A percentile compares a stretch with the other conserved stretches of the same genome.
Conservation (phyloP, 805 yeast species). For the Ogataea kodamae region DNA sequence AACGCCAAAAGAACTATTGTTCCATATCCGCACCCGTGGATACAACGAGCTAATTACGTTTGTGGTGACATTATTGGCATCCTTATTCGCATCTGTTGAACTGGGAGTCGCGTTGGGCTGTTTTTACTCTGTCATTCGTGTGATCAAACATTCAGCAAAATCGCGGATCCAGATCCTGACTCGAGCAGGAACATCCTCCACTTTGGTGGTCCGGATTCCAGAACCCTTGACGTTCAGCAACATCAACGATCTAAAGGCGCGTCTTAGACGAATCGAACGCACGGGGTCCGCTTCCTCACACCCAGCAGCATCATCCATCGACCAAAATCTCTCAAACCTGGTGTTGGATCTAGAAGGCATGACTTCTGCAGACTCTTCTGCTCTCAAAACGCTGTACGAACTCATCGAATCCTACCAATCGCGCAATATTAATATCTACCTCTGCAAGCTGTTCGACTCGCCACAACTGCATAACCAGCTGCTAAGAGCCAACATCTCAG, state of each 20-base stretch:
- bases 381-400: slow-evolving; percentile 66
- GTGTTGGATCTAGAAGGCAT: slow-evolving; percentile 79
- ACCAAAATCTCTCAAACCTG: slow-evolving; percentile 48
- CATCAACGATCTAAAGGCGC: slow-evolving; percentile 66
- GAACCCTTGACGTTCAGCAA: slow-evolving; percentile 90
- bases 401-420: slow-evolving; percentile 54
- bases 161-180: slow-evolving; percentile 85
- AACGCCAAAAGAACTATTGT: slow-evolving; percentile 71
- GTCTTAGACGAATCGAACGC: slow-evolving; percentile 66
- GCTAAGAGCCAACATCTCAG: slow-evolving; percentile 32
- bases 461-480: slow-evolving; percentile 47
- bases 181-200: slow-evolving; percentile 55
- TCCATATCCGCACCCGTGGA: slow-evolving; percentile 72
- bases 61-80: slow-evolving; percentile 56
- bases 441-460: slow-evolving; percentile 56
- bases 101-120: slow-evolving; percentile 89
- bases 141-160: slow-evolving; percentile 72
- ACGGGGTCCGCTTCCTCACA: slow-evolving; percentile 74
- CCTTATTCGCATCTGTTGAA: slow-evolving; percentile 76
- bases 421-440: slow-evolving; percentile 53
- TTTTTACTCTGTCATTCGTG: slow-evolving; percentile 72
- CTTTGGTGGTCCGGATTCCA: slow-evolving; percentile 71
- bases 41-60: slow-evolving; percentile 73
- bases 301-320: slow-evolving; percentile 46
- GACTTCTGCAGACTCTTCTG: slow-evolving; percentile 76